Percentiles rank a stretch among this genome's conserved stretches.
Conservation (phyloP, 805 yeast genomes). For the Sporopachydermia quercuum region DNA sequence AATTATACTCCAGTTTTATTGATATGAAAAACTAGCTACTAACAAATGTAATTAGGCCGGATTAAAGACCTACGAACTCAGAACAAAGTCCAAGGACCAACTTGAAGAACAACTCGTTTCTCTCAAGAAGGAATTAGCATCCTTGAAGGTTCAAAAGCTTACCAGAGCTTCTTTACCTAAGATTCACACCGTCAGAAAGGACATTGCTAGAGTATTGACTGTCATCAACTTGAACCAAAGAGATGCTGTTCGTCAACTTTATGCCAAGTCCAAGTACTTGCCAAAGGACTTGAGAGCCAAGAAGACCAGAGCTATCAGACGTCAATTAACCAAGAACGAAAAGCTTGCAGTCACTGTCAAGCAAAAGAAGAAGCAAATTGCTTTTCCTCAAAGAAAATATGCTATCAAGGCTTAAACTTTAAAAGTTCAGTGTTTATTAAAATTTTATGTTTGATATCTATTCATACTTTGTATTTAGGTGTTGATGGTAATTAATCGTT, state of each 20-base stretch:
- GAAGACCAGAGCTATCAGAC: constrained; percentile 99
- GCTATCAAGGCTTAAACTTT: constrained; percentile 94
- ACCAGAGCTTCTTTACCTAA: constrained; percentile 88
- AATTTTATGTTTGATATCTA: too few species aligned
- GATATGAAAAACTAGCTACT: too few species aligned
- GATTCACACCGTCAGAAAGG: constrained; percentile 94
- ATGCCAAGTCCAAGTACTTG: constrained; percentile 77
- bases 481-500: too few species aligned
- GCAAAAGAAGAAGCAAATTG: constrained; percentile 82
- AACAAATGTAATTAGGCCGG: too few species aligned
- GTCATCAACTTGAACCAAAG: constrained; percentile 95
- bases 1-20: too few species aligned
- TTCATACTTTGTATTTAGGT: too few species aligned
- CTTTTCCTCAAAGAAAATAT: constrained; percentile 97
- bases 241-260: constrained; percentile 85
- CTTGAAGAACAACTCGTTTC: constrained; percentile 89
- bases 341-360: constrained; percentile 68
- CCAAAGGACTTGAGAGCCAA: constrained; percentile 99
- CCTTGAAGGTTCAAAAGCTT: constrained; percentile 90
- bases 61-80: constrained; percentile 89
- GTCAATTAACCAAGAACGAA: constrained; percentile 84
- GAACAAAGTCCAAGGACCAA: constrained; percentile 94
- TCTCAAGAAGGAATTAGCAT: constrained; percentile 91
- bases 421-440: too few species aligned
- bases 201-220: constrained; percentile 96